Conservation (phyloP, 805 yeast species). For the Tetrapisispora arboricola region DNA sequence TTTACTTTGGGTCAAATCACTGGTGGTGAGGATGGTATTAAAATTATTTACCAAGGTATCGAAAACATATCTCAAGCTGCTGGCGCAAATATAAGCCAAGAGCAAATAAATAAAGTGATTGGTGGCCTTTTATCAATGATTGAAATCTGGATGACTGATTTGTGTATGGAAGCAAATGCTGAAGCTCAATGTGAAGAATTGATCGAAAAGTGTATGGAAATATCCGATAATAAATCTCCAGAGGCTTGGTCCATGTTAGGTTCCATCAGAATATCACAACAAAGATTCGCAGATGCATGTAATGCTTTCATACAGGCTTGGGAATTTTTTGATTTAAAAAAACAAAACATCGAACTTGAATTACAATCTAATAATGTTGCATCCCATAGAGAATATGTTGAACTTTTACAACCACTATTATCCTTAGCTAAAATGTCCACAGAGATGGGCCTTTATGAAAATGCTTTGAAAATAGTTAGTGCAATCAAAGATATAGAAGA, state of each 20-base stretch:
- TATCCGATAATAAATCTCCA: slow-evolving; percentile 49
- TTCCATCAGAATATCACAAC: slow-evolving; percentile 84
- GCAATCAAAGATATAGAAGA: slow-evolving; percentile 73
- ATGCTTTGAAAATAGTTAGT: slow-evolving; percentile 54
- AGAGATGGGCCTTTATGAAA: slow-evolving; percentile 65
- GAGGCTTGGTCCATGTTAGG: slow-evolving; percentile 78
- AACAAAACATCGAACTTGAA: slow-evolving; percentile 35
- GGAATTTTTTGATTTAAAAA: slow-evolving; percentile 51
- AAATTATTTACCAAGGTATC: slow-evolving; percentile 53
- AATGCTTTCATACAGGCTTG: slow-evolving; percentile 61
- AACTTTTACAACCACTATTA: slow-evolving; percentile 61
- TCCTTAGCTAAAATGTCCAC: slow-evolving; percentile 65
- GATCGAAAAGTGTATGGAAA: slow-evolving; percentile 50
- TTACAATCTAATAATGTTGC: slow-evolving; percentile 24
- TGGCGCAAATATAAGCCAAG: slow-evolving; percentile 24
- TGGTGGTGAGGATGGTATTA: slow-evolving; percentile 71
- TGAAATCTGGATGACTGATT: slow-evolving; percentile 96
- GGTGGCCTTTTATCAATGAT: slow-evolving; percentile 77
- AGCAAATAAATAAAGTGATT: slow-evolving; percentile 48
- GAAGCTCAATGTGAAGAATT: slow-evolving; percentile 68
- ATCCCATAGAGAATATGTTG: slow-evolving; percentile 41
- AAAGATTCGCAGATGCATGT: slow-evolving; percentile 59
- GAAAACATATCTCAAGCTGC: slow-evolving; percentile 25
- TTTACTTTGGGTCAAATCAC: slow-evolving; percentile 83
- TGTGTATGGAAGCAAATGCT: slow-evolving; percentile 89